Base-by-base conservation (phyloP, 1,139 yeast genomes). In the Tardiomyces blankii region DNA sequence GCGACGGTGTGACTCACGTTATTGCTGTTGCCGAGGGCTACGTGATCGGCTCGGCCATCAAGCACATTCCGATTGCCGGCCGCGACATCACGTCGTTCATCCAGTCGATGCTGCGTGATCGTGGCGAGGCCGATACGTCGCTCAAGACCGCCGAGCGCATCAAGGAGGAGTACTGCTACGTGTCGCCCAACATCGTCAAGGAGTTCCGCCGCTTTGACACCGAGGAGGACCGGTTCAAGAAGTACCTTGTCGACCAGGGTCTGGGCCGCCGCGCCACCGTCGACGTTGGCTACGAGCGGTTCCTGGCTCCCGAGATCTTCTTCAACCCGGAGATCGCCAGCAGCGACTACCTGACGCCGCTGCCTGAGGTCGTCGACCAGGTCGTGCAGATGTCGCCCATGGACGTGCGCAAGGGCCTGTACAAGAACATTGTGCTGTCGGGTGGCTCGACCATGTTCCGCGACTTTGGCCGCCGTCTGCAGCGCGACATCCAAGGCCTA, bases 1-100 rank as follows among this genome's bases (percentile, higher is more conserved):
- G 96, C 67, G 96, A 87, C 61, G 96, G 96, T 70, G 96, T 91
- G 2, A 91, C 99, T 9, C 99, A 91, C 65, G 98, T 91, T 45
- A 91, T 93, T 51, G 98, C 99, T 12, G 99, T 91, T 39, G 99
- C 98, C 19, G 99, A 91, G 68, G 99, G 99, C 47, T 91, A 91
- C 62, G 98, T 93, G 39, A 91, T 91, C 64, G 98, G 97, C 8
- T 81, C 95, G 13, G 96, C 97, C 42, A 91, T 91, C 63, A 91
- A 93, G 63, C 89, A 91, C 64, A 88, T 91, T 51, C 99, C 99
- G 47, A 82, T 91, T 65, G 99, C 99, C 1, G 99, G 99, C 57
- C 80, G 98, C 67, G 98, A 93, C 64, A 89, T 91, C 60, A 91
- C 98, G 5, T 75, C 80, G 56, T 91, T 93, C 64, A 89, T 91